A percentile compares a stretch with the other conserved stretches of the same genome.
Conservation (phyloP, 2,329 filamentous ascomycete genomes). For the Talaromyces sp. region DNA sequence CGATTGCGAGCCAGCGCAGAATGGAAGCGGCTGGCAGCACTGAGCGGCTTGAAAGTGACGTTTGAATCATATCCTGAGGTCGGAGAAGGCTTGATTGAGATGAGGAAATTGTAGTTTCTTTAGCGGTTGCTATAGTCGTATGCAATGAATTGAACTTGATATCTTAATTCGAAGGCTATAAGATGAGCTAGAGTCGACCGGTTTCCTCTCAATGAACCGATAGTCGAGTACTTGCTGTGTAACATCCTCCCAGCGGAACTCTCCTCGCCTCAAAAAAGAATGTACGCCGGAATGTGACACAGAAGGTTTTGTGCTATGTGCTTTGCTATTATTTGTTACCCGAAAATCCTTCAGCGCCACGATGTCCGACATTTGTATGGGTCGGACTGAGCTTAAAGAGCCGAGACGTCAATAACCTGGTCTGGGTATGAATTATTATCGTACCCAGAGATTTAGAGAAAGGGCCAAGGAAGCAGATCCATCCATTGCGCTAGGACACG, state of each 20-base stretch:
- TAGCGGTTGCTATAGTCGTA: not conserved
- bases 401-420: not conserved
- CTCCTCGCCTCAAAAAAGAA: not conserved
- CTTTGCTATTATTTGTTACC: not conserved
- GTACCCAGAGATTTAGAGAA: not conserved
- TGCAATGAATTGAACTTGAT: not conserved
- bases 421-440: not conserved
- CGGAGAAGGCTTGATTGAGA: conserved; percentile 33
- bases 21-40: conserved; percentile 29
- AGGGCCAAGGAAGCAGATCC: not conserved
- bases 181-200: not conserved
- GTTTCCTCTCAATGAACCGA: not conserved
- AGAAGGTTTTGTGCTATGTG: not conserved
- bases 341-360: not conserved
- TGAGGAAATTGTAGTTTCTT: conserved; percentile 18
- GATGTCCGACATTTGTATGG: not conserved
- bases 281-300: not conserved
- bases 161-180: not conserved
- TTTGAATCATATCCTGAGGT: conserved; percentile 30
- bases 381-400: not conserved
- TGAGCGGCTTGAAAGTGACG: conserved; percentile 28
- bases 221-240: not conserved
- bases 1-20: conserved; percentile 29
- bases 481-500: not conserved
- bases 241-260: not conserved